Conservation (phyloP, 306 rosid species). For the Cucumis melo region DNA sequence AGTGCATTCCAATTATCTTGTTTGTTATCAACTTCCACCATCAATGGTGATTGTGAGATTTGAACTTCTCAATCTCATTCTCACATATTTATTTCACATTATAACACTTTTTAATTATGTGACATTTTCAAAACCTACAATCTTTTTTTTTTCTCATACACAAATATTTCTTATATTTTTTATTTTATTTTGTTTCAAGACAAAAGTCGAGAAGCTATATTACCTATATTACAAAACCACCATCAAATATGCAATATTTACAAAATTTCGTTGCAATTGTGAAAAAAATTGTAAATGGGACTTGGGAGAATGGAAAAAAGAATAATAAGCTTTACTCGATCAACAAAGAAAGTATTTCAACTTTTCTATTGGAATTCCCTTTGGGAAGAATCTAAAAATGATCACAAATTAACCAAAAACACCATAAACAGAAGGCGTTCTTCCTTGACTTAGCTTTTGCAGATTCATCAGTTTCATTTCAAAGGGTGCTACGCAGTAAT, state of each 20-base stretch:
- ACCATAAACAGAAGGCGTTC: not conserved
- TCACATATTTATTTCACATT: not conserved
- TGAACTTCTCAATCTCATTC: not conserved
- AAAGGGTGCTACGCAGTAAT: constrained; percentile 41
- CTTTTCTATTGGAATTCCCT: not conserved
- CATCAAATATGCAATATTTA: not conserved
- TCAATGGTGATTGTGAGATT: not conserved
- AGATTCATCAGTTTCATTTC: constrained; percentile 11
- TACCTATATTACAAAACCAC: not conserved
- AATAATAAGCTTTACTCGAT: not conserved
- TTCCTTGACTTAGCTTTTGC: not conserved
- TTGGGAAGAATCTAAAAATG: not conserved
- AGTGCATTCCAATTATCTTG: not conserved
- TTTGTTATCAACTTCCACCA: not conserved
- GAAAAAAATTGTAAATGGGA: not conserved
- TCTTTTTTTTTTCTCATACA: not conserved
- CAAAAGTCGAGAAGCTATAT: not conserved
- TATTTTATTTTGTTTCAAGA: no score
- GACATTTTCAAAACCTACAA: not conserved
- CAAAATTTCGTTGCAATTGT: not conserved
- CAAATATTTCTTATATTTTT: not conserved
- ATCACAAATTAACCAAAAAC: not conserved
- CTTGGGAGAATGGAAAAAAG: not conserved
- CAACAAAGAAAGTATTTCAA: not conserved
- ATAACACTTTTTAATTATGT: not conserved